These are phyloP conservation scores for Tanozyma kutaoensis DNA, from an alignment of 805 yeast genomes.

Conservation along the genomic window DNA sequence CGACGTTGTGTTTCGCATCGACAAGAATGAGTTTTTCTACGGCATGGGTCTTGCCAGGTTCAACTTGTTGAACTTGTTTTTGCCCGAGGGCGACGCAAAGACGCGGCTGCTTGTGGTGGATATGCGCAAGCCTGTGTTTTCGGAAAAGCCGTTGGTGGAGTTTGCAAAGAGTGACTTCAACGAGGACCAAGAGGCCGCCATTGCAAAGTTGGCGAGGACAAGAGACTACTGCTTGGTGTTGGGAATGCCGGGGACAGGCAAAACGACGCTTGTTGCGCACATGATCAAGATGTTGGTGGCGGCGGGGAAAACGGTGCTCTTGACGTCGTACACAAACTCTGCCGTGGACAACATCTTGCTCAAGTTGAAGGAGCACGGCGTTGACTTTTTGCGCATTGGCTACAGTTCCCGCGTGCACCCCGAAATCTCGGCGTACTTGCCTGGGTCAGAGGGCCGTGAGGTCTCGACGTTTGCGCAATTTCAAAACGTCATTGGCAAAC, in stretches of 20 bases:
- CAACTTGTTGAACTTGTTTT: slow-evolving; percentile 59
- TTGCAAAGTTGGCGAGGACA: slow-evolving; percentile 49
- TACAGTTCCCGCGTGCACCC: slow-evolving; percentile 45
- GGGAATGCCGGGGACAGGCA: slow-evolving; percentile 99
- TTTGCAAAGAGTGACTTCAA: slow-evolving; percentile 29
- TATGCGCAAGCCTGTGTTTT: slow-evolving; percentile 30
- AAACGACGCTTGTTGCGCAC: slow-evolving; percentile 79
- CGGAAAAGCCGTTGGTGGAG: not conserved
- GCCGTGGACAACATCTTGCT: slow-evolving; percentile 89
- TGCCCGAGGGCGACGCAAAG: slow-evolving; percentile 31
- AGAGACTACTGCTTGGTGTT: slow-evolving; percentile 69
- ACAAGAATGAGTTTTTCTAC: slow-evolving; percentile 64
- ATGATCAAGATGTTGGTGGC: slow-evolving; percentile 48
- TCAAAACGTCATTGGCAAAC: slow-evolving; percentile 37
- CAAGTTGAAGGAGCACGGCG: slow-evolving; percentile 35
- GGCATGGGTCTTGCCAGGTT: slow-evolving; percentile 68
- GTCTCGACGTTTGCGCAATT: slow-evolving; percentile 16
- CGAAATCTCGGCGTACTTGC: slow-evolving; percentile 39
- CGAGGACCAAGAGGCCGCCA: slow-evolving; percentile 57
- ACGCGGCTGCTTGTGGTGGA: slow-evolving; percentile 43
- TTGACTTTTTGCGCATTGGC: slow-evolving; percentile 57
- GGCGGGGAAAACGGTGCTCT: slow-evolving; percentile 51
- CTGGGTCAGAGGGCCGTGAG: slow-evolving; percentile 20
- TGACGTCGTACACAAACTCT: slow-evolving; percentile 86
- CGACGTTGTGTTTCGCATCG: slow-evolving; percentile 69